Percentiles rank a stretch among this genome's conserved stretches.
These are phyloP conservation scores for Thalassiosira gravida DNA, from an alignment of 352 stramenopile species.

Conservation along the genomic window DNA sequence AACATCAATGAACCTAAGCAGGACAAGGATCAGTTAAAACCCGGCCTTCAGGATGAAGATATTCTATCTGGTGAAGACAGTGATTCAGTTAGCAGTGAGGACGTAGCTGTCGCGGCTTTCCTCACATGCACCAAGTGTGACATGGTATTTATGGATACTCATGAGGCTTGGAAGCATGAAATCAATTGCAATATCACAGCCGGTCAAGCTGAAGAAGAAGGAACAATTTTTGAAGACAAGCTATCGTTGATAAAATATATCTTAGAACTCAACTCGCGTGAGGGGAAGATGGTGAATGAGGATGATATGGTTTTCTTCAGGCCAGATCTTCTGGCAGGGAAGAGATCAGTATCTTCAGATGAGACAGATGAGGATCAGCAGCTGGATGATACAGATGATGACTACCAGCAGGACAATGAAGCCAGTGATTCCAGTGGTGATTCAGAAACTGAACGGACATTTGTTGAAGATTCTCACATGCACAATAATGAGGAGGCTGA, in stretches of 20 bases:
- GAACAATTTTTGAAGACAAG: constrained; percentile 7
- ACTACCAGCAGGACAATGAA: not conserved
- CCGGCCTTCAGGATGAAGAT: too few relatives aligned
- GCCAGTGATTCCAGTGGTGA: not conserved
- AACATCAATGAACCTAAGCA: too few relatives aligned
- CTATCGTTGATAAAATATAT: not conserved
- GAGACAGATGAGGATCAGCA: constrained; percentile 1
- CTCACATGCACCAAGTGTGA: constrained; percentile 21
- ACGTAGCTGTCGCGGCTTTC: constrained; percentile 11
- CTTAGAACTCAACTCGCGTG: not conserved
- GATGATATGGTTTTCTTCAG: constrained; percentile 9
- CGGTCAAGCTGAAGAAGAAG: not conserved
- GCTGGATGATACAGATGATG: not conserved
- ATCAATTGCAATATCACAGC: constrained; percentile 14
- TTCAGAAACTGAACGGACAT: too few relatives aligned
- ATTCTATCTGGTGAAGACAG: too few relatives aligned
- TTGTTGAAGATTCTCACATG: too few relatives aligned
- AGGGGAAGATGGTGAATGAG: not conserved
- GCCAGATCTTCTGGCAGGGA: not conserved
- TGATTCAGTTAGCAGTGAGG: not conserved
- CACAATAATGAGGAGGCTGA: not conserved
- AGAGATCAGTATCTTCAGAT: too few relatives aligned
- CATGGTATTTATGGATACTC: constrained; percentile 19
- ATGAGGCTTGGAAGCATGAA: constrained; percentile 18
- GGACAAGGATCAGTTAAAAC: constrained; percentile 4